These are phyloP conservation scores for Fusarium sp. DNA, from an alignment of 2,329 filamentous ascomycete species.

Conservation along the genomic window DNA sequence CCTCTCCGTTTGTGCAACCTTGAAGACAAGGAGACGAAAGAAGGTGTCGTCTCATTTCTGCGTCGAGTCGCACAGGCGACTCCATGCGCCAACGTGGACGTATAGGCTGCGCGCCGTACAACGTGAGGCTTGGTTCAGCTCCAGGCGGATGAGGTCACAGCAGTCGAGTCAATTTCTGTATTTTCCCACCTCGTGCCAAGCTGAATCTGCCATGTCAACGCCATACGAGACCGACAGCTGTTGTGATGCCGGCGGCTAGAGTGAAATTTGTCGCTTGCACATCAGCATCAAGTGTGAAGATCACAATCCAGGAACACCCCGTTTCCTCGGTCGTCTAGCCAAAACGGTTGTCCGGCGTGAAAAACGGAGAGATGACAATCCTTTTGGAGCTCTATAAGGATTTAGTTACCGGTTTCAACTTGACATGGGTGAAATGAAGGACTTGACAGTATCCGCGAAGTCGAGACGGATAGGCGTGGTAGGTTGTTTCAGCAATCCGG, in stretches of 20 bases:
- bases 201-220: conserved; percentile 12
- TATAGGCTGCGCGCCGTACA: conserved; percentile 5
- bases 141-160: not conserved
- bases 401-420: not conserved
- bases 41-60: conserved; percentile 27
- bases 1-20: conserved; percentile 27
- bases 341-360: not conserved
- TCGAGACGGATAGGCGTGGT: not conserved
- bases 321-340: not conserved
- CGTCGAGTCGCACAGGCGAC: conserved; percentile 22
- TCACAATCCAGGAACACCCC: conserved; percentile 21
- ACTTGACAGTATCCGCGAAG: not conserved
- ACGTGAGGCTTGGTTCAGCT: conserved; percentile 5
- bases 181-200: not conserved
- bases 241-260: conserved; percentile 6
- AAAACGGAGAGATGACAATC: not conserved
- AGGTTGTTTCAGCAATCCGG: not conserved
- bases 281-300: conserved; percentile 26
- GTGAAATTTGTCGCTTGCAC: conserved; percentile 26
- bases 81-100: conserved; percentile 25
- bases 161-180: conserved; percentile 19
- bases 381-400: not conserved
- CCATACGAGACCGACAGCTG: conserved; percentile 17
- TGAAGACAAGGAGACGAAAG: conserved; percentile 13
- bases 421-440: conserved; percentile 5